These are phyloP conservation scores for Hyaloperonospora arabidopsidis DNA, from an alignment of 352 stramenopile genomes.

Conservation along the genomic window DNA sequence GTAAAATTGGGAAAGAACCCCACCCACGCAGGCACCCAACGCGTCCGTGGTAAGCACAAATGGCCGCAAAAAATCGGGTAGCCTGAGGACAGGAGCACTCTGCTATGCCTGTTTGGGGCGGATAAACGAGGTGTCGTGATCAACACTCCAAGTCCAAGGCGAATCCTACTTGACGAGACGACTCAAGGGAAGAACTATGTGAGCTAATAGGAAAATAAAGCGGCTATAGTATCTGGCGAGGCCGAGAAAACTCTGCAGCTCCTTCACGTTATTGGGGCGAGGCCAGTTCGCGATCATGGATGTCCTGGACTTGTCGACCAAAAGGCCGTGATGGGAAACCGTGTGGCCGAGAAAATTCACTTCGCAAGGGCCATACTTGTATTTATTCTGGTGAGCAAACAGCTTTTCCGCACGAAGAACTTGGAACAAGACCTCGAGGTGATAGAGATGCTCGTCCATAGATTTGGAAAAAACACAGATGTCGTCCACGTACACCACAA, in stretches of 20 bases:
- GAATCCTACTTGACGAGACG: conserved; percentile 22
- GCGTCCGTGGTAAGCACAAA: conserved; percentile 32
- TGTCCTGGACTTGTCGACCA: conserved; percentile 22
- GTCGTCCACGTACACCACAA: conserved; percentile 33
- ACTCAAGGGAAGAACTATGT: conserved; percentile 16
- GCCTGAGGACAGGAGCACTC: conserved; percentile 16
- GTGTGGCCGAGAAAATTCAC: too few relatives aligned
- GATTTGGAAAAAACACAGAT: conserved; percentile 23
- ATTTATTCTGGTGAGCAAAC: conserved; percentile 22
- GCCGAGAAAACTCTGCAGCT: conserved; percentile 24
- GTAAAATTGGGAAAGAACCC: conserved; percentile 1
- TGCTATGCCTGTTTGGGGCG: conserved; percentile 23
- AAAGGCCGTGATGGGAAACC: conserved; percentile 6
- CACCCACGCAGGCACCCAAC: conserved; percentile 12
- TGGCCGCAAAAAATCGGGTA: conserved; percentile 16
- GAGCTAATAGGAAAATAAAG: conserved; percentile 21
- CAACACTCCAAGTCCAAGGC: conserved; percentile 10
- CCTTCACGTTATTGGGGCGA: conserved; percentile 5
- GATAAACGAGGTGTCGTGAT: conserved; percentile 14
- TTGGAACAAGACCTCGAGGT: conserved; percentile 22
- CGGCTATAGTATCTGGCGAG: conserved; percentile 21
- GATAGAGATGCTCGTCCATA: conserved; percentile 9
- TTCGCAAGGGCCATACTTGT: conserved; percentile 17
- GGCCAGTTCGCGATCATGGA: conserved; percentile 14
- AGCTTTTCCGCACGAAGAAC: conserved; percentile 17